phyloP scores from a whole-genome alignment of 768 basidiomycete genomes.

The Tricholomella constricta region DNA sequence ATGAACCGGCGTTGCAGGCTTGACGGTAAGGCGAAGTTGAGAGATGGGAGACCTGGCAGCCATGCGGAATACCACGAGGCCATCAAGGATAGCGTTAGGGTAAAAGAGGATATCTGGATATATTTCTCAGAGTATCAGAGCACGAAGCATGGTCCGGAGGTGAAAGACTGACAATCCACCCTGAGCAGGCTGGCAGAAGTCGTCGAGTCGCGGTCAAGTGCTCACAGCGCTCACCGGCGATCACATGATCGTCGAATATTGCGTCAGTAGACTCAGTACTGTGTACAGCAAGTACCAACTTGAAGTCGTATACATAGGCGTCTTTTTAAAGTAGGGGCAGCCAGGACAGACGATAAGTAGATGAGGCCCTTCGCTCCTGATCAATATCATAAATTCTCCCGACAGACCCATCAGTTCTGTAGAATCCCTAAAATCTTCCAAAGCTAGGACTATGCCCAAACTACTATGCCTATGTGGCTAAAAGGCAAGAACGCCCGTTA shows the following conservation, averaged over 20 bases:
- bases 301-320: too few relatives aligned
- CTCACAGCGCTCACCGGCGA: background rate
- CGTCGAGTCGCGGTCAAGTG: background rate
- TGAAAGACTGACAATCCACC: background rate
- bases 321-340: too few relatives aligned
- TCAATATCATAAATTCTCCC: too few relatives aligned
- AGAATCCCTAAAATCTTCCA: too few relatives aligned
- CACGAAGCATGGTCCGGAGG: background rate
- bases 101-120: background rate
- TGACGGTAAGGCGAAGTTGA: slow-evolving; percentile 68
- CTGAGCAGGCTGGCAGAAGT: background rate
- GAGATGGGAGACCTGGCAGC: slow-evolving; percentile 64
- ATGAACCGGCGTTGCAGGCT: slow-evolving; percentile 86
- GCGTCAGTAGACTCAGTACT: too few relatives aligned
- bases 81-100: slow-evolving; percentile 28
- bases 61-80: slow-evolving; percentile 59
- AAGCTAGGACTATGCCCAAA: too few relatives aligned
- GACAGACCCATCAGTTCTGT: too few relatives aligned
- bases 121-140: background rate
- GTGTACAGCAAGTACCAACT: too few relatives aligned
- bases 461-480: too few relatives aligned
- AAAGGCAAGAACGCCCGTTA: too few relatives aligned
- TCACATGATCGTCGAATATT: background rate
- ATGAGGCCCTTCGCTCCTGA: too few relatives aligned
- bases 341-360: too few relatives aligned